Percentiles rank a stretch among this genome's conserved stretches.
Conservation (phyloP, 108 stramenopile species). For the Cyclotella distinguenda region DNA sequence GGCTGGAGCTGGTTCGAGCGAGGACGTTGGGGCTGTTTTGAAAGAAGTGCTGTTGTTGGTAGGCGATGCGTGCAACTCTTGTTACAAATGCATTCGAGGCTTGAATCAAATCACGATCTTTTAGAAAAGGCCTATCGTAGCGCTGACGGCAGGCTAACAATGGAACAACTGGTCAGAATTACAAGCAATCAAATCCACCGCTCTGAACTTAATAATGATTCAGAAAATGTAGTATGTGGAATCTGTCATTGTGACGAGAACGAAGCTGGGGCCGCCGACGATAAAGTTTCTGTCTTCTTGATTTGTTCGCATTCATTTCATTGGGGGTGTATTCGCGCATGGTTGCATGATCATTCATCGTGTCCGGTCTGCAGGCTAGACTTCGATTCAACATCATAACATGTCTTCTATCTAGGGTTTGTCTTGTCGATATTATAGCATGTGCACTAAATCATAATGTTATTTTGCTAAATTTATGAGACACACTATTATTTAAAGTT, state of each 20-base stretch:
- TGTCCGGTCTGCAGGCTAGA: constrained; percentile 44
- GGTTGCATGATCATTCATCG: constrained; percentile 40
- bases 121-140: constrained; percentile 42
- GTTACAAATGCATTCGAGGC: constrained; percentile 48
- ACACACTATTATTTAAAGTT: no score
- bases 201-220: constrained; percentile 5
- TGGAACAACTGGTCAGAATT: constrained; percentile 20
- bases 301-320: constrained; percentile 42
- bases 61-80: constrained; percentile 36
- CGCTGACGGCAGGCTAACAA: constrained; percentile 38
- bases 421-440: no score
- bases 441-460: no score
- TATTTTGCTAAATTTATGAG: no score
- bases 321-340: constrained; percentile 39
- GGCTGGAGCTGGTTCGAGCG: constrained; percentile 50
- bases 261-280: constrained; percentile 7
- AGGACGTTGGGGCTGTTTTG: constrained; percentile 44
- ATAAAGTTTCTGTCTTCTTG: constrained; percentile 22
- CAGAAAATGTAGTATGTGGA: constrained; percentile 24
- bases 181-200: constrained; percentile 8
- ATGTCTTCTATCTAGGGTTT: no score
- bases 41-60: constrained; percentile 42
- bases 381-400: constrained; percentile 8
- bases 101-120: constrained; percentile 27
- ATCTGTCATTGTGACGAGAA: constrained; percentile 43